Percentiles rank a stretch among this genome's conserved stretches.
phyloP scores from a whole-genome alignment of 2,329 filamentous ascomycete species.

The Hysterium pulicare region DNA sequence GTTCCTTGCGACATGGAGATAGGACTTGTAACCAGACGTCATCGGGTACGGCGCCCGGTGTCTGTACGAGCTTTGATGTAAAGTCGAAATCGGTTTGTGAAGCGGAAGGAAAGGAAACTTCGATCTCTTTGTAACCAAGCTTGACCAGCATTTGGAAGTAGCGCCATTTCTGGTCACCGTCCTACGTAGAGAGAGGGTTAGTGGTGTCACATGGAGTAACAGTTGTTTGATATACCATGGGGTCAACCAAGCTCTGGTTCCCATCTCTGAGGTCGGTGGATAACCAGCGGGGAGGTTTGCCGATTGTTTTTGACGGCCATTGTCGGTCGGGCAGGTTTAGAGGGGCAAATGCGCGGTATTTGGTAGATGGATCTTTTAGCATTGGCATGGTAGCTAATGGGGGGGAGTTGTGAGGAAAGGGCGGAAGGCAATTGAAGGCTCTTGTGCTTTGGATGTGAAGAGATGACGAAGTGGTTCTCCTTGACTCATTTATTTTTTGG shows the following conservation, averaged over 20 bases:
- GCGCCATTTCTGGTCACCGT: constrained; percentile 88
- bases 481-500: too few species aligned
- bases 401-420: not conserved
- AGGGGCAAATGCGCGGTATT: constrained; percentile 69
- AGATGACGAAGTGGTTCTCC: too few species aligned
- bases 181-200: constrained; percentile 50
- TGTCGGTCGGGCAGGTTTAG: constrained; percentile 66
- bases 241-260: constrained; percentile 88
- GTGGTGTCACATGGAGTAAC: not conserved
- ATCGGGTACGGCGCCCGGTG: constrained; percentile 76
- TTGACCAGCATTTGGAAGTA: constrained; percentile 95
- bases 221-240: constrained; percentile 64
- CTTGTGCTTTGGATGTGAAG: too few species aligned
- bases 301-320: constrained; percentile 81
- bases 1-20: constrained; percentile 84
- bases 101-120: constrained; percentile 91
- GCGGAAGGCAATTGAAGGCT: not conserved
- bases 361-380: constrained; percentile 73
- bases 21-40: constrained; percentile 92
- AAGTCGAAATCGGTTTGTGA: constrained; percentile 97
- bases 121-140: constrained; percentile 96
- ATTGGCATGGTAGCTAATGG: constrained; percentile 37
- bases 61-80: constrained; percentile 80
- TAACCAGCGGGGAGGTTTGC: constrained; percentile 87
- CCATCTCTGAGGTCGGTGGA: constrained; percentile 86